These are phyloP conservation scores for Phoenix dactylifera DNA, from an alignment of 176 grass and related monocot species.

Conservation along the genomic window DNA sequence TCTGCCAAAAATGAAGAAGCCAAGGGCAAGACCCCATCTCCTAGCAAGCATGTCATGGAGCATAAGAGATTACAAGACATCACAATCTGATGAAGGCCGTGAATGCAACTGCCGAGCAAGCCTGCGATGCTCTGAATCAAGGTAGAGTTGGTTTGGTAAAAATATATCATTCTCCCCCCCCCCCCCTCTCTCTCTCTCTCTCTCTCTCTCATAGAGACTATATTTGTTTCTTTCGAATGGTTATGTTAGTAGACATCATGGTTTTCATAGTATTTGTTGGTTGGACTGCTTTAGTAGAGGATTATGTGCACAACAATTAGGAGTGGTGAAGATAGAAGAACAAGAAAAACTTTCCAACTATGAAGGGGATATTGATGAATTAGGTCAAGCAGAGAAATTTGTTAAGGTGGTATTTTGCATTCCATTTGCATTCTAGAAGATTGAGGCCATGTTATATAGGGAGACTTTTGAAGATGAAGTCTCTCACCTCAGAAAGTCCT, in stretches of 20 bases:
- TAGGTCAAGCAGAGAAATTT: constrained; percentile 68
- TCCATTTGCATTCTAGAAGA: constrained; percentile 61
- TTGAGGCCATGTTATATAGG: constrained; percentile 72
- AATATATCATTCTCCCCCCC: no score
- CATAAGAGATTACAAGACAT: constrained; percentile 84
- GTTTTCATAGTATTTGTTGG: not conserved
- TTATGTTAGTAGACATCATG: no score
- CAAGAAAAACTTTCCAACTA: constrained; percentile 51
- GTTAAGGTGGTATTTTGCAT: constrained; percentile 47
- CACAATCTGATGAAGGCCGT: constrained; percentile 87
- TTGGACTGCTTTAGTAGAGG: constrained; percentile 39
- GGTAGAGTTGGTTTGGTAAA: constrained; percentile 16
- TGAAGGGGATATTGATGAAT: constrained; percentile 31
- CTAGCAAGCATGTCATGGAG: constrained; percentile 63
- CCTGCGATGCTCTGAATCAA: constrained; percentile 47
- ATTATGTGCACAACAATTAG: constrained; percentile 67
- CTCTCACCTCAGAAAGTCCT: constrained; percentile 54
- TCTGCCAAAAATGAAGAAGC: constrained; percentile 50
- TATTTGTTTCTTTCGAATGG: no score
- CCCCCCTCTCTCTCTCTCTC: no score
- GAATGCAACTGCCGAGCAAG: constrained; percentile 49
- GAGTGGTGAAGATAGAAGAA: constrained; percentile 93
- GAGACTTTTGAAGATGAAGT: constrained; percentile 85
- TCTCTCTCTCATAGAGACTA: no score
- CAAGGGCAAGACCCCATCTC: constrained; percentile 70